Evolutionary conservation across 2,329 filamentous ascomycete species (phyloP).

Genomic region (Trichoderma semiorbis): DNA sequence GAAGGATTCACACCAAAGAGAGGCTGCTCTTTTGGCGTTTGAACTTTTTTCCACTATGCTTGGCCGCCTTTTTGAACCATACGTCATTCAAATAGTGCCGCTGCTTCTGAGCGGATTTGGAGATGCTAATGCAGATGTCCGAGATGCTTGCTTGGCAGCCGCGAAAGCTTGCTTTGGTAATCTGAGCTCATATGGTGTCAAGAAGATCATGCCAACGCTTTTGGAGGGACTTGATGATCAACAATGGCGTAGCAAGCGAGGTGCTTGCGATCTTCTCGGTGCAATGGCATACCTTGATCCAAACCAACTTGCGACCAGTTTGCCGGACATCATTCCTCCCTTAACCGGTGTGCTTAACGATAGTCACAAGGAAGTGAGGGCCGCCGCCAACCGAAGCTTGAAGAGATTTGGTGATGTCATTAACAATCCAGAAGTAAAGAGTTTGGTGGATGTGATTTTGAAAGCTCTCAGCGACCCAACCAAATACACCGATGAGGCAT

Average conservation of each 20-base stretch:
- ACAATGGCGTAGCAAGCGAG: constrained; percentile 98
- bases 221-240: constrained; percentile 89
- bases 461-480: constrained; percentile 97
- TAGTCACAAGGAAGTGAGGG: constrained; percentile 94
- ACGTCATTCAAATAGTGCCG: constrained; percentile 92
- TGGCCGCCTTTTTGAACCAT: constrained; percentile 88
- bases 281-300: constrained; percentile 99
- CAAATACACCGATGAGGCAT: constrained; percentile 90
- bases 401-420: constrained; percentile 99
- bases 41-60: constrained; percentile 86
- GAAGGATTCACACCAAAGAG: constrained; percentile 83
- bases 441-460: constrained; percentile 82
- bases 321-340: constrained; percentile 95
- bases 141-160: constrained; percentile 87
- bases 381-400: constrained; percentile 89
- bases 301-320: constrained; percentile 83
- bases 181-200: constrained; percentile 92
- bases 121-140: constrained; percentile 81
- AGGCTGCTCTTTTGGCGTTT: constrained; percentile 84
- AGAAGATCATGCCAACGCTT: constrained; percentile 86
- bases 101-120: constrained; percentile 87
- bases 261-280: constrained; percentile 91
- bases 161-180: constrained; percentile 92
- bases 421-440: constrained; percentile 94
- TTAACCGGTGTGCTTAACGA: constrained; percentile 92